A percentile compares a stretch with the other conserved stretches of the same genome.
phyloP scores from a whole-genome alignment of 2,329 filamentous ascomycete genomes.

The Zymoseptoria pseudotritici region DNA sequence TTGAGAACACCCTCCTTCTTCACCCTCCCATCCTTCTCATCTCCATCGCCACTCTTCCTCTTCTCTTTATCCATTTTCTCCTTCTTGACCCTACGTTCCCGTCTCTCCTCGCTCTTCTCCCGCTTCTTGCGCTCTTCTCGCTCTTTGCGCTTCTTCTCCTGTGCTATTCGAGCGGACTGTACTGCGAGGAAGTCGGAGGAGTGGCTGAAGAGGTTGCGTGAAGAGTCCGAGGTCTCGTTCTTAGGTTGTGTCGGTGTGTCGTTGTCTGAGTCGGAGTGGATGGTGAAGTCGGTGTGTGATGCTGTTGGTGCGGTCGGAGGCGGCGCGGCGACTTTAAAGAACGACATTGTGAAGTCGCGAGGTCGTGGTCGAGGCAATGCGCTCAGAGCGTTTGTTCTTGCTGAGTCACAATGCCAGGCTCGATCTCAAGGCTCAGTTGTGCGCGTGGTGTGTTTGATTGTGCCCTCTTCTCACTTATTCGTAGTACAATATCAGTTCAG shows the following conservation, averaged over 20 bases:
- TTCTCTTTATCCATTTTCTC: slow-evolving; percentile 22
- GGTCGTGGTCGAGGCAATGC: neutral
- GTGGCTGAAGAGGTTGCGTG: slow-evolving; percentile 37
- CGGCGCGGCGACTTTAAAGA: neutral
- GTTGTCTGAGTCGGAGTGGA: neutral
- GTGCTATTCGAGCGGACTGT: slow-evolving; percentile 10
- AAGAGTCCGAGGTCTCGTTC: slow-evolving; percentile 11
- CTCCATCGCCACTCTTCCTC: slow-evolving; percentile 20
- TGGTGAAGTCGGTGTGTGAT: neutral
- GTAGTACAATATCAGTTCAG: neutral
- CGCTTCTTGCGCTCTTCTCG: slow-evolving; percentile 22
- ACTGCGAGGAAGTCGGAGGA: slow-evolving; percentile 33
- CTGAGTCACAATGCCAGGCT: neutral
- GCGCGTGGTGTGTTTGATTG: neutral
- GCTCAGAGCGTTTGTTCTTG: neutral
- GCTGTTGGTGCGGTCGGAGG: neutral
- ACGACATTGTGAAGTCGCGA: neutral
- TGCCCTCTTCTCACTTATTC: neutral
- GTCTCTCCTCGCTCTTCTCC: slow-evolving; percentile 23
- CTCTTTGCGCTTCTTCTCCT: slow-evolving; percentile 24
- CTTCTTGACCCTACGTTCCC: slow-evolving; percentile 19
- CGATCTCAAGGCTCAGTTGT: neutral
- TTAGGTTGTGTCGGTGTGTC: neutral
- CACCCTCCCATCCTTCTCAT: slow-evolving; percentile 2
- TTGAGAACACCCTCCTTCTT: slow-evolving; percentile 12